These are phyloP conservation scores for Rosa persica DNA, from an alignment of 306 rosid genomes.

Conservation along the genomic window DNA sequence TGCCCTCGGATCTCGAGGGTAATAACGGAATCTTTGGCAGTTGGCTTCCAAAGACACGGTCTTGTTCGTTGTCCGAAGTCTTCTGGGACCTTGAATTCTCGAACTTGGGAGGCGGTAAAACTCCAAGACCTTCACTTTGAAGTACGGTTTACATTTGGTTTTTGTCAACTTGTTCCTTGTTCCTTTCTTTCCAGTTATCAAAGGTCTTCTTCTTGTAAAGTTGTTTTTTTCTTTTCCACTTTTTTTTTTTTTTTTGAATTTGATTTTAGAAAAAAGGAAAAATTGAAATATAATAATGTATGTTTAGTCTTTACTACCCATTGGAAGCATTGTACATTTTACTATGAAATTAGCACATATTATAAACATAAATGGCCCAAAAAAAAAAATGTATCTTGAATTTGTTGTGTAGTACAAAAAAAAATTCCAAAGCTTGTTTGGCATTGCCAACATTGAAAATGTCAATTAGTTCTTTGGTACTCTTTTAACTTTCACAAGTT, in stretches of 20 bases:
- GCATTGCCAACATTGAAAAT: neutral
- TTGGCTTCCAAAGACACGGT: constrained; percentile 23
- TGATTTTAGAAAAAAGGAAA: neutral
- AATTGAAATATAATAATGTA: neutral
- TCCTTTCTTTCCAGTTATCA: neutral
- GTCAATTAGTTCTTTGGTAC: neutral
- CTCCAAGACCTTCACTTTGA: neutral
- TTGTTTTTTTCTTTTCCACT: neutral
- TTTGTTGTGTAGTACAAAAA: neutral
- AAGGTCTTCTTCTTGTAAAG: neutral
- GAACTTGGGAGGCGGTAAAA: constrained; percentile 41
- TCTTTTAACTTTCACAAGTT: neutral
- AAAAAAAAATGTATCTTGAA: neutral
- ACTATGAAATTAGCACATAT: neutral
- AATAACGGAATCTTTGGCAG: constrained; percentile 29
- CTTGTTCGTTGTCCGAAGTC: constrained; percentile 22
- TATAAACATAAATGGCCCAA: neutral
- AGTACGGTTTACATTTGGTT: neutral
- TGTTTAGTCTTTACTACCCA: neutral
- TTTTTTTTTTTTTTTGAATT: neutral
- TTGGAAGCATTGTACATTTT: neutral
- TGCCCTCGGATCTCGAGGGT: constrained; percentile 23
- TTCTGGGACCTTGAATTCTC: constrained; percentile 13
- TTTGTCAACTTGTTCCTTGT: neutral
- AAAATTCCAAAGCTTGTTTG: neutral